Conservation (phyloP, 163 green algal species). For the Trebouxia gelatinosa region DNA sequence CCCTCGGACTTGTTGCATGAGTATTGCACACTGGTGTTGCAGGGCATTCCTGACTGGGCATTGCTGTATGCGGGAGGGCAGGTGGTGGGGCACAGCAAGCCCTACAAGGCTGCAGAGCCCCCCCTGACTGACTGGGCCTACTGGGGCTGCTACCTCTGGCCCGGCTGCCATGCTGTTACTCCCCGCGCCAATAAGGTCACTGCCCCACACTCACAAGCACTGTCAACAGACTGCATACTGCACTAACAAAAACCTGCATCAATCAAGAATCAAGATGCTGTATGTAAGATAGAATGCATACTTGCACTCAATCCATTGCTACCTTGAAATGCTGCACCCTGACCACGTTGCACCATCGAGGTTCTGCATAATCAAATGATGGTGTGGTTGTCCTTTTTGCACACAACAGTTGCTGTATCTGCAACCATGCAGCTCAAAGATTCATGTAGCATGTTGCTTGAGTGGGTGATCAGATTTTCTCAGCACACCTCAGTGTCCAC, state of each 20-base stretch:
- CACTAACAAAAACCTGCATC: background rate
- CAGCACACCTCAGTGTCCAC: too few species aligned
- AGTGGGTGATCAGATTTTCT: too few species aligned
- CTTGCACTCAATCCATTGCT: background rate
- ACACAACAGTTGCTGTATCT: too few species aligned
- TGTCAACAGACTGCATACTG: too few species aligned
- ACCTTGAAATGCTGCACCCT: background rate
- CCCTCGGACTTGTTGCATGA: too few species aligned
- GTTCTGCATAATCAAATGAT: too few species aligned
- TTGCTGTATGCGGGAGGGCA: slow-evolving; percentile 17
- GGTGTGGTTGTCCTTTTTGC: too few species aligned
- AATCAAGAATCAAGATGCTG: background rate
- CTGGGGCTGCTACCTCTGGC: slow-evolving; percentile 17
- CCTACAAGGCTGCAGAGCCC: background rate
- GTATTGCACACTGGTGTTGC: too few species aligned
- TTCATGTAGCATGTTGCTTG: too few species aligned
- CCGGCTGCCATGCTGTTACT: background rate
- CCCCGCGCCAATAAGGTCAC: background rate
- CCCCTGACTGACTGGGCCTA: background rate
- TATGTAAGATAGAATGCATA: background rate
- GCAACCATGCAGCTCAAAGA: too few species aligned
- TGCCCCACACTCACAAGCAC: too few species aligned
- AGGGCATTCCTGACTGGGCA: slow-evolving; percentile 39
- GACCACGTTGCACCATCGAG: background rate
- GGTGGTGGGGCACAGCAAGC: slow-evolving; percentile 39